A percentile compares a stretch with the other conserved stretches of the same genome.
Conservation (phyloP, 2,329 filamentous ascomycete genomes). For the Plenodomus biglobosus region DNA sequence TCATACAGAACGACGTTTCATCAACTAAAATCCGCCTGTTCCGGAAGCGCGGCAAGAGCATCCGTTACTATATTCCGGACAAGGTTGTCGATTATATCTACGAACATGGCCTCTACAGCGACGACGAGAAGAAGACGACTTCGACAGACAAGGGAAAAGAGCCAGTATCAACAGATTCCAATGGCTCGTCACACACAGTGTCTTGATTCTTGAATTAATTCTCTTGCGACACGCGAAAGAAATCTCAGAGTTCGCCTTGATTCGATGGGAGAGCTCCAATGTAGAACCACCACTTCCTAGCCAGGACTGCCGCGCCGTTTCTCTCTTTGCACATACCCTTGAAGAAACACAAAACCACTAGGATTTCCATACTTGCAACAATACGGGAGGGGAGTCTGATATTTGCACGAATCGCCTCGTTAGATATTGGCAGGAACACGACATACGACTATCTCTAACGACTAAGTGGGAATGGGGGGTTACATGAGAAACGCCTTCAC, state of each 20-base stretch:
- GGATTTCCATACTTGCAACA: background rate
- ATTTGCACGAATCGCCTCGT: no score
- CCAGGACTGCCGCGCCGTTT: constrained; percentile 19
- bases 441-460: no score
- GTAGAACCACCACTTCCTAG: constrained; percentile 16
- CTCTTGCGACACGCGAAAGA: background rate
- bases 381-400: background rate
- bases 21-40: constrained; percentile 82
- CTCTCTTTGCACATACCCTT: background rate
- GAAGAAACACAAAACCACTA: background rate
- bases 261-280: background rate
- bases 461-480: constrained; percentile 8
- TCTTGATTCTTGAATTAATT: constrained; percentile 16
- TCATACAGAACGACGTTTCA: constrained; percentile 84
- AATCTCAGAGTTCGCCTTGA: background rate
- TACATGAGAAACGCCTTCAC: constrained; percentile 23
- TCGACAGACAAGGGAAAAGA: constrained; percentile 41
- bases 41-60: constrained; percentile 46
- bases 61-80: constrained; percentile 47
- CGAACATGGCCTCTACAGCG: constrained; percentile 43
- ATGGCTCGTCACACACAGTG: constrained; percentile 26
- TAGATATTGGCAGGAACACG: no score
- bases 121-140: constrained; percentile 43
- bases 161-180: constrained; percentile 22
- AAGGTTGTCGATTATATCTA: constrained; percentile 46